phyloP scores from a whole-genome alignment of 805 yeast genomes.

The Saturnispora serradocipensis region DNA sequence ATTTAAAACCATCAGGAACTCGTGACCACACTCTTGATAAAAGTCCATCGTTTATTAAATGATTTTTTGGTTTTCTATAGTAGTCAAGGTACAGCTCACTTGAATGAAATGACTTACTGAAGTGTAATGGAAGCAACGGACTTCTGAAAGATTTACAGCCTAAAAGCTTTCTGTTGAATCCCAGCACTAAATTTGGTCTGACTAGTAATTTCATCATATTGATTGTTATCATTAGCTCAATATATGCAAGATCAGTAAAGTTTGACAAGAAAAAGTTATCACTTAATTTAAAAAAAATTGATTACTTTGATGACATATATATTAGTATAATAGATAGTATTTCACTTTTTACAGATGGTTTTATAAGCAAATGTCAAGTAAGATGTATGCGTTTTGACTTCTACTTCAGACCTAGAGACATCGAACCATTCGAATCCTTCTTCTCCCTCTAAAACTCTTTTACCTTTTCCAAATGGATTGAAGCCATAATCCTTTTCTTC shows the following conservation, averaged over 20 bases:
- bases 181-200: not conserved
- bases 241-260: not conserved
- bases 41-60: constrained; percentile 11
- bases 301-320: not conserved
- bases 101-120: constrained; percentile 1
- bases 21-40: constrained; percentile 14
- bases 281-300: not conserved
- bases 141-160: not conserved
- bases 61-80: constrained; percentile 20
- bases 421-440: constrained; percentile 67
- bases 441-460: constrained; percentile 83
- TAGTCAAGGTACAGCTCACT: not conserved
- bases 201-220: not conserved
- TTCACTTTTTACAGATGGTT: constrained; percentile 5
- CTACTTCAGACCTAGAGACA: constrained; percentile 77
- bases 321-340: not conserved
- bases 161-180: not conserved
- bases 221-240: not conserved
- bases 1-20: constrained; percentile 25
- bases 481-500: constrained; percentile 39
- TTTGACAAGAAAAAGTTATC: not conserved
- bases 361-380: constrained; percentile 81
- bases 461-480: constrained; percentile 92
- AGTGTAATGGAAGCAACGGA: not conserved
- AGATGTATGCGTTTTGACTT: constrained; percentile 88